Base-by-base conservation (phyloP, 2,329 filamentous ascomycete species). In the Alternaria sp. region DNA sequence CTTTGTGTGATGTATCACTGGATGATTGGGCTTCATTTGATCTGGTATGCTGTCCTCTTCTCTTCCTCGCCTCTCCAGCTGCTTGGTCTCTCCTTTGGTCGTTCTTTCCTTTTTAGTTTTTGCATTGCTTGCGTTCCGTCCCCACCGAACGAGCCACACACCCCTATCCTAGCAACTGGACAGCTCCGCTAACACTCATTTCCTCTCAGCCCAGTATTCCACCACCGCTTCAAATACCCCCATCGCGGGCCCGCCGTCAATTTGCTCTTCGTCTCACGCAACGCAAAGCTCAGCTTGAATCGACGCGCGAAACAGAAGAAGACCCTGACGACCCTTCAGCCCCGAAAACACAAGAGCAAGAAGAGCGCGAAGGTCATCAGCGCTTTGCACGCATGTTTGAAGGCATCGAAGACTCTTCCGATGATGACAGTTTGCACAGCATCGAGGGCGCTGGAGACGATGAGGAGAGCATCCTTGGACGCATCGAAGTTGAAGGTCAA, bases 191-290 rank as follows among this genome's bases (percentile, higher is more conserved):
- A 53, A 63, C 51, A 34, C 26, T 24, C n/a, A 5, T 14, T 14
- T 10, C 0, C 37, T 36, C 23, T 5, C 26, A 68, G 67, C 51
- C 62, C 28, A 66, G 62, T 26, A 53, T 65, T n/a, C 65, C 70
- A 84, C 45, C 86, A 85, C 68, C 69, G 84, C 86, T 97, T 71
- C 95, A 94, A 75, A 88, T 94, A 34, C 89, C 91, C 0, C 93
- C 94, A 2, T 96, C 92, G 7, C 88, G 94, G 51, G 94, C 94
- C 7, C 88, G 94, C 50, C 84, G 92, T 54, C 92, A 96, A 77
- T 85, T 98, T n/a, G 93, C 93, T n/a, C 91, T 91, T 11, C 88
- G 93, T 11, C 84, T 98, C 13, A 81, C 81, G 3, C 76, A 71
- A 86, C 91, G 77, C 40, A 79, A 80, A 58, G 74, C 73, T 9